phyloP scores from a whole-genome alignment of 2,329 filamentous ascomycete species.

The Sporothrix curviconia region DNA sequence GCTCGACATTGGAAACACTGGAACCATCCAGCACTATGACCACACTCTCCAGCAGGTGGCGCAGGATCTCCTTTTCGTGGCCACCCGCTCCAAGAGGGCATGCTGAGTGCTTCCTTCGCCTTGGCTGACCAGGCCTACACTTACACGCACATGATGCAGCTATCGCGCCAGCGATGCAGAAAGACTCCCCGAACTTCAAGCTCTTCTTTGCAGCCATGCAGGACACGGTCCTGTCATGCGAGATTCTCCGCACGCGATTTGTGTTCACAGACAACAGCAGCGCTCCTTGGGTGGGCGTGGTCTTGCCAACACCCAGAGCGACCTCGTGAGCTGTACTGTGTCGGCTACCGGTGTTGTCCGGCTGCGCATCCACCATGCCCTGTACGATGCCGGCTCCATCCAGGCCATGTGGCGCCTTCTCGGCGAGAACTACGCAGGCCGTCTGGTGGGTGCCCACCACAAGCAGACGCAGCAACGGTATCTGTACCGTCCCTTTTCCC shows the following conservation, averaged over 20 bases:
- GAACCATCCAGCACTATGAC: slow-evolving; percentile 5
- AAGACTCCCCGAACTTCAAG: slow-evolving; percentile 16
- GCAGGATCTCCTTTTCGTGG: slow-evolving; percentile 21
- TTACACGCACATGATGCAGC: slow-evolving; percentile 21
- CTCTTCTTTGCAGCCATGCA: slow-evolving; percentile 19
- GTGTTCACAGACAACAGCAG: slow-evolving; percentile 20
- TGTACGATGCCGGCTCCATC: slow-evolving; percentile 23
- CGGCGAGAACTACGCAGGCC: slow-evolving; percentile 13
- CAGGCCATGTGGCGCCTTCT: slow-evolving; percentile 19
- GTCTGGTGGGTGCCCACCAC: neutral
- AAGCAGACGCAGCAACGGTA: neutral
- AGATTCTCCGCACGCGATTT: slow-evolving; percentile 23
- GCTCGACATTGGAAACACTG: neutral
- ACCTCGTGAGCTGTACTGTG: slow-evolving; percentile 18
- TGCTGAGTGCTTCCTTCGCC: slow-evolving; percentile 23
- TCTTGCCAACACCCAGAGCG: slow-evolving; percentile 20
- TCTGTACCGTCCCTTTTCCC: neutral
- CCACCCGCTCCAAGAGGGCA: slow-evolving; percentile 24
- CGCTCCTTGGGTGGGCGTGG: slow-evolving; percentile 23
- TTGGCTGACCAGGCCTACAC: slow-evolving; percentile 20
- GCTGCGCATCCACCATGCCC: slow-evolving; percentile 21
- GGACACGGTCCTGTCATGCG: slow-evolving; percentile 22
- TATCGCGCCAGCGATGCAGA: slow-evolving; percentile 14
- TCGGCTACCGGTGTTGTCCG: slow-evolving; percentile 12
- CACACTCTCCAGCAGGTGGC: slow-evolving; percentile 17